Percentiles rank a stretch among this genome's conserved stretches.
phyloP scores from a whole-genome alignment of 257 asterid species.

The Hygrophila difformis region DNA sequence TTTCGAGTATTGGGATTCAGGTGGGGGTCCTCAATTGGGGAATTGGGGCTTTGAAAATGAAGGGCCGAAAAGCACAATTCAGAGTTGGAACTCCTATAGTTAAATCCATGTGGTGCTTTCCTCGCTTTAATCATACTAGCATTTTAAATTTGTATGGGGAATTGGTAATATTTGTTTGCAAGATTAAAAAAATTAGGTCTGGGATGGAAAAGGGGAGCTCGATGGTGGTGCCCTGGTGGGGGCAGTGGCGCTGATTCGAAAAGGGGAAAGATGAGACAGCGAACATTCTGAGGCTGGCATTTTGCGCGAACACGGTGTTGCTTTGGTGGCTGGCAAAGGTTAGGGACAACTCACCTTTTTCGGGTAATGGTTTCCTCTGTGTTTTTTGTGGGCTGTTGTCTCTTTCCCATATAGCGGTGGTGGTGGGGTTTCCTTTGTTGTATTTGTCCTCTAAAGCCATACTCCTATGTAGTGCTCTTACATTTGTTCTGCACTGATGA shows the following conservation, averaged over 20 bases:
- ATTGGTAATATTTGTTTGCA: no score
- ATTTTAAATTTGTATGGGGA: no score
- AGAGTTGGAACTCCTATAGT: no score
- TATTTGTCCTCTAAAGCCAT: constrained; percentile 34
- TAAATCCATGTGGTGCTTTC: no score
- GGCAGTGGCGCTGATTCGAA: constrained; percentile 58
- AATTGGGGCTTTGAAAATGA: no score
- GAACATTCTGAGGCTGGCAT: constrained; percentile 53
- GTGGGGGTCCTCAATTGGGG: no score
- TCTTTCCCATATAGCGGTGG: constrained; percentile 12
- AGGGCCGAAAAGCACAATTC: no score
- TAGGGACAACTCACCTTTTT: constrained; percentile 66
- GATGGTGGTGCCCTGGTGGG: constrained; percentile 67
- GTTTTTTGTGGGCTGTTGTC: constrained; percentile 19
- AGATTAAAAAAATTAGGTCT: no score
- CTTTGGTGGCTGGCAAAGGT: constrained; percentile 67
- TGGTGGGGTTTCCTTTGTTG: constrained; percentile 26
- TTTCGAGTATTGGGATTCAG: no score
- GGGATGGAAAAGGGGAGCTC: constrained; percentile 26
- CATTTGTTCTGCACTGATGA: constrained; percentile 15
- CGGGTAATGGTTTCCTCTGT: constrained; percentile 27
- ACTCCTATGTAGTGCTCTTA: no score
- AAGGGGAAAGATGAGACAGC: constrained; percentile 36
- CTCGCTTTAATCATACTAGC: no score
- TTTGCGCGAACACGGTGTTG: constrained; percentile 61